phyloP scores from a whole-genome alignment of 2,329 filamentous ascomycete genomes.

The Canariomyces notabilis region DNA sequence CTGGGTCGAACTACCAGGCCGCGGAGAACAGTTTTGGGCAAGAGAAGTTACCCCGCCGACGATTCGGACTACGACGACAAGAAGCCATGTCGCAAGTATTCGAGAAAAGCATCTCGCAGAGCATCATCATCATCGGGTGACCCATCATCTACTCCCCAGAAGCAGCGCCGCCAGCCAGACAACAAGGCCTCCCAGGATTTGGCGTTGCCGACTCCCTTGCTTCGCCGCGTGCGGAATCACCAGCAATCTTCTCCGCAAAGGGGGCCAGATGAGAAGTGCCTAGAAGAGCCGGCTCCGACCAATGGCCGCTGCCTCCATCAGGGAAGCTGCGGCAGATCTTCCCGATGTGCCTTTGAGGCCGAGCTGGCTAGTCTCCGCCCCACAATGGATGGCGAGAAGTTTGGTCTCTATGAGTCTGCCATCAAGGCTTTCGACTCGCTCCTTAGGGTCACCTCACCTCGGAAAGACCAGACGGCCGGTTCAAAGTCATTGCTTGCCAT shows the following conservation, averaged over 20 bases:
- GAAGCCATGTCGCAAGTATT: slow-evolving; percentile 20
- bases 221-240: slow-evolving; percentile 29
- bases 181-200: slow-evolving; percentile 24
- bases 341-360: slow-evolving; percentile 29
- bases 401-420: slow-evolving; percentile 41
- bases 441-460: slow-evolving; percentile 35
- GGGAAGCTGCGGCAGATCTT: slow-evolving; percentile 6
- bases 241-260: slow-evolving; percentile 27
- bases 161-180: slow-evolving; percentile 10
- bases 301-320: slow-evolving; percentile 13
- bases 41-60: slow-evolving; percentile 14
- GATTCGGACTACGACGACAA: slow-evolving; percentile 17
- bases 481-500: slow-evolving; percentile 42
- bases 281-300: neutral
- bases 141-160: slow-evolving; percentile 8
- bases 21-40: slow-evolving; percentile 13
- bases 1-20: neutral
- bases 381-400: slow-evolving; percentile 27
- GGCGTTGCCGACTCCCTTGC: slow-evolving; percentile 30
- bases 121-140: slow-evolving; percentile 4
- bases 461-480: slow-evolving; percentile 21
- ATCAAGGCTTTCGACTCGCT: slow-evolving; percentile 42
- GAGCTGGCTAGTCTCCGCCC: slow-evolving; percentile 34
- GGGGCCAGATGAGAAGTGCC: slow-evolving; percentile 1
- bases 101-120: slow-evolving; percentile 15